Percentiles rank a stretch among this genome's conserved stretches.
Evolutionary conservation across 345 rosid species (phyloP).

Genomic region (Salix purpurea): DNA sequence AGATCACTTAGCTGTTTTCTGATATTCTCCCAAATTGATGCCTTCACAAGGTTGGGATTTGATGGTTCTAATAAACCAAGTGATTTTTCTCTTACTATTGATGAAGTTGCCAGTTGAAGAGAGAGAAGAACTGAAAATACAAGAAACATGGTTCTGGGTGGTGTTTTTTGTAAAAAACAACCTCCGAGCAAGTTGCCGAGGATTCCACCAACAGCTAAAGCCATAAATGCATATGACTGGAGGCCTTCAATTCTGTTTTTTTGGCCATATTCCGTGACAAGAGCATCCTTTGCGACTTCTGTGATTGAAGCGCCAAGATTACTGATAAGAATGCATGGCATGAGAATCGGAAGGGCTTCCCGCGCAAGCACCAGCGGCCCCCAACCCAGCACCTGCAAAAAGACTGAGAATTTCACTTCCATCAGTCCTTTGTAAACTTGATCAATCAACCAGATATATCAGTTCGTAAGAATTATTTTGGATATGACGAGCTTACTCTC

Average conservation of each 20-base stretch:
- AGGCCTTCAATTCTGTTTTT: conserved; percentile 48
- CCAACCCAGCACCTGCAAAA: conserved; percentile 80
- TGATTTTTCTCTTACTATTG: conserved; percentile 44
- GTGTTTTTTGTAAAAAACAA: conserved; percentile 42
- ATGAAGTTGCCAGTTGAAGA: conserved; percentile 53
- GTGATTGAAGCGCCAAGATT: conserved; percentile 82
- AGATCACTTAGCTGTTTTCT: conserved; percentile 53
- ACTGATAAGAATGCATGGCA: conserved; percentile 61
- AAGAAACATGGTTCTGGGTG: conserved; percentile 53
- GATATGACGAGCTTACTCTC: not conserved
- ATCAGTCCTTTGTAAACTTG: conserved; percentile 3
- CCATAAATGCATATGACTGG: conserved; percentile 85
- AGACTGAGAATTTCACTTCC: conserved; percentile 37
- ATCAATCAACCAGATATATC: not conserved
- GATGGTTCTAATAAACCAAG: conserved; percentile 47
- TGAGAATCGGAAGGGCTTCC: conserved; percentile 56
- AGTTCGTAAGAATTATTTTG: not conserved
- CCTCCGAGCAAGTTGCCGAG: conserved; percentile 82
- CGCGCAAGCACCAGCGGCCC: conserved; percentile 61
- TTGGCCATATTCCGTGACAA: conserved; percentile 79
- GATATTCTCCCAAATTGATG: conserved; percentile 40
- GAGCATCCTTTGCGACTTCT: conserved; percentile 87
- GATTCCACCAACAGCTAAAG: conserved; percentile 77
- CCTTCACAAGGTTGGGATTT: conserved; percentile 13
- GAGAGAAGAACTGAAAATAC: conserved; percentile 45